Evolutionary conservation across 208 protist species (phyloP).

Genomic region (Wallacemonas sp.): DNA sequence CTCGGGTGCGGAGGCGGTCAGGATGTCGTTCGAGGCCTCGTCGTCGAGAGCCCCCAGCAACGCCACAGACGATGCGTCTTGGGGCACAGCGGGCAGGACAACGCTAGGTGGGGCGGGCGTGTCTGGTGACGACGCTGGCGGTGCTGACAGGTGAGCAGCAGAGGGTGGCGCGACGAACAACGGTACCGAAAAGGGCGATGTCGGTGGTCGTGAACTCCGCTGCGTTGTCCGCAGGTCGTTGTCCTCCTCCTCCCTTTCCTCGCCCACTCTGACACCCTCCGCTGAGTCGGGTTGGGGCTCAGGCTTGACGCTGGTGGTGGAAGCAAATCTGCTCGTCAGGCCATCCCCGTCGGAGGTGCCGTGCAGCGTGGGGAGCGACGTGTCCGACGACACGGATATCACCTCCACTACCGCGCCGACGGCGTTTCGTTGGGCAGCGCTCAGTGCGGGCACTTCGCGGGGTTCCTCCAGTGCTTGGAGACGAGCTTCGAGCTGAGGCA

Average conservation of each 20-base stretch:
- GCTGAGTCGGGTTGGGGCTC: neutral
- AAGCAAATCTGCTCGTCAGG: neutral
- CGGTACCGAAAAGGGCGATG: neutral
- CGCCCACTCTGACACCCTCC: too few relatives aligned
- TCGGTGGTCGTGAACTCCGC: neutral
- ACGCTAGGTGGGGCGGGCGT: too few relatives aligned
- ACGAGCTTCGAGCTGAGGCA: constrained; percentile 20
- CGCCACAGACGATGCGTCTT: too few relatives aligned
- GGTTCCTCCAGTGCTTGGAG: constrained; percentile 14
- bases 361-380: neutral
- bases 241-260: too few relatives aligned
- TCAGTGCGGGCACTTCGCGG: neutral
- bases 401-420: neutral
- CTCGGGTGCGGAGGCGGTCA: too few relatives aligned
- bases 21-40: too few relatives aligned
- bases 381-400: neutral
- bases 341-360: neutral
- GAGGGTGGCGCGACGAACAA: neutral
- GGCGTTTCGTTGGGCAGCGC: neutral
- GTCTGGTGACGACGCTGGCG: too few relatives aligned
- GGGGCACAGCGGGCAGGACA: too few relatives aligned
- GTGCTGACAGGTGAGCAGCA: too few relatives aligned
- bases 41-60: too few relatives aligned
- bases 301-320: neutral
- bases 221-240: too few relatives aligned